phyloP scores from a whole-genome alignment of 495 filamentous ascomycete species.

The Aspergillus diversus region DNA sequence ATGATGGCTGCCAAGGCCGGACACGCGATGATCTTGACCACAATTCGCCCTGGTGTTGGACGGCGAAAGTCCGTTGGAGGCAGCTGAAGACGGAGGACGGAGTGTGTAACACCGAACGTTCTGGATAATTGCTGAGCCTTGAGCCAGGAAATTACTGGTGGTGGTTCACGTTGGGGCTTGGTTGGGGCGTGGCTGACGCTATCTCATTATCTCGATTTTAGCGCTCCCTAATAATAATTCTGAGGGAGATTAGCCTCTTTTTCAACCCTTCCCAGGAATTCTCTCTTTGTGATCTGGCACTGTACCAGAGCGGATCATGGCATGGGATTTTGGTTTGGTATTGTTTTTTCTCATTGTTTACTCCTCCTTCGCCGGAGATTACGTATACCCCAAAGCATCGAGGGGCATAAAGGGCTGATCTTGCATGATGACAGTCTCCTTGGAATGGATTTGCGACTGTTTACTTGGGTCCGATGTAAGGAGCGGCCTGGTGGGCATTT shows the following conservation, averaged over 20 bases:
- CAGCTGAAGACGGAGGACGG: background rate
- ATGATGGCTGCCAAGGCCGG: conserved; percentile 22
- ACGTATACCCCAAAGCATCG: background rate
- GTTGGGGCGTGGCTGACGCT: no score
- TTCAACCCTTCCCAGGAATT: no score
- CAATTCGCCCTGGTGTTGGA: background rate
- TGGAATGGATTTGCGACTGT: background rate
- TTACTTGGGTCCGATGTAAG: background rate
- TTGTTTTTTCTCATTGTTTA: no score
- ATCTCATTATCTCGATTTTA: no score
- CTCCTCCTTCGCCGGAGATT: background rate
- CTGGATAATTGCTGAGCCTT: background rate
- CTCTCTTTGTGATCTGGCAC: no score
- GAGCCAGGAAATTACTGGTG: no score
- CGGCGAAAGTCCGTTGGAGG: background rate
- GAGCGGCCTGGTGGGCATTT: background rate
- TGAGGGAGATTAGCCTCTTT: no score
- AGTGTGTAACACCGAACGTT: background rate
- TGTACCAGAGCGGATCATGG: no score
- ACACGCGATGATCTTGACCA: conserved; percentile 3
- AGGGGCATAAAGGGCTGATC: background rate
- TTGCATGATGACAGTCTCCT: background rate
- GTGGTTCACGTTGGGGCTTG: no score
- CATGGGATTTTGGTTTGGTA: no score
- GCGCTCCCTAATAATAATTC: no score